These are phyloP conservation scores for Nakaseomyces bracarensis DNA, from an alignment of 1,139 yeast species.

Conservation along the genomic window DNA sequence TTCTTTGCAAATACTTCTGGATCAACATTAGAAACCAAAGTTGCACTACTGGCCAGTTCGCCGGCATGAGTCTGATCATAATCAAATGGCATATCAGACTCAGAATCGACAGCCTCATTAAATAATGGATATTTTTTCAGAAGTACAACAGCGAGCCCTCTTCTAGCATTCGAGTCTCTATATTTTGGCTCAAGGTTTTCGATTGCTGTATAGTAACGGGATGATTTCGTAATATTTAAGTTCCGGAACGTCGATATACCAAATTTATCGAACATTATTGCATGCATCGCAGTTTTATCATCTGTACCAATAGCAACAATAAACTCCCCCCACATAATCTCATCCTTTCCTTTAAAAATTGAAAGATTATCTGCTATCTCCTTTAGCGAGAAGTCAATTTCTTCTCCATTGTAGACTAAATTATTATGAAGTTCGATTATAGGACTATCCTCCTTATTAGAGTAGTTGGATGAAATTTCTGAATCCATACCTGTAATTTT, in stretches of 20 bases:
- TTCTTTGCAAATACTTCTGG: slow-evolving; percentile 33
- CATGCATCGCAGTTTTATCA: slow-evolving; percentile 37
- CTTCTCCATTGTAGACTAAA: background rate
- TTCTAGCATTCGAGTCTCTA: slow-evolving; percentile 52
- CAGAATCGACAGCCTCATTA: slow-evolving; percentile 15
- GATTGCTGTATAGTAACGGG: slow-evolving; percentile 74
- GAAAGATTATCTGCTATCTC: slow-evolving; percentile 23
- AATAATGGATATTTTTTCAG: slow-evolving; percentile 60
- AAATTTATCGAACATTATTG: slow-evolving; percentile 57
- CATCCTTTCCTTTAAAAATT: slow-evolving; percentile 42
- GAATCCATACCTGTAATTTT: background rate
- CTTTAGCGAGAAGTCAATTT: slow-evolving; percentile 13
- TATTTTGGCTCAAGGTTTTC: slow-evolving; percentile 50
- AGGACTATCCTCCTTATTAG: background rate
- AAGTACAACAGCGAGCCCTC: slow-evolving; percentile 67
- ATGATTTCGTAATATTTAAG: slow-evolving; percentile 50
- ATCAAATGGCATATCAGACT: slow-evolving; percentile 8
- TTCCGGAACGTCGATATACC: slow-evolving; percentile 60
- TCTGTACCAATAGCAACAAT: slow-evolving; percentile 44
- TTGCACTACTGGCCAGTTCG: slow-evolving; percentile 81
- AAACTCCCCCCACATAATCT: slow-evolving; percentile 45
- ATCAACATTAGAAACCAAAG: slow-evolving; percentile 31
- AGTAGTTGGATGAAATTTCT: slow-evolving; percentile 5
- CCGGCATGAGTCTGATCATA: slow-evolving; percentile 37
- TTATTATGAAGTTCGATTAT: background rate